phyloP scores from a whole-genome alignment of 208 protist genomes.

The Borovskyia barvae region DNA sequence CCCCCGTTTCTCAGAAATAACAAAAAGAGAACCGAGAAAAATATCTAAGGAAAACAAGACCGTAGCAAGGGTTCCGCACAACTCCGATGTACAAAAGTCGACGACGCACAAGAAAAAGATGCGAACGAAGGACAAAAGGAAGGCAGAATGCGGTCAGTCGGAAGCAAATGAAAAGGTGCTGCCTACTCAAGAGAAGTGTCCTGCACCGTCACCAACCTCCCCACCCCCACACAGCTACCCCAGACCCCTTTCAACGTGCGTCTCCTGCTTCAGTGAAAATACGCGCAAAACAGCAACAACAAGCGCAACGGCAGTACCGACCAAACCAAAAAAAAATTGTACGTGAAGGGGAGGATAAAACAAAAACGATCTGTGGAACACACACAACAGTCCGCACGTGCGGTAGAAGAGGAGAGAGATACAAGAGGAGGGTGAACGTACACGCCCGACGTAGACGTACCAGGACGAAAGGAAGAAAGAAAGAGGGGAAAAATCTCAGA shows the following conservation, averaged over 20 bases:
- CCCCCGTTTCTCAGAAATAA: no score
- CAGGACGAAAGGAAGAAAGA: constrained; percentile 1
- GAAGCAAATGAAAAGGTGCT: no score
- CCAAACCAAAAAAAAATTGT: no score
- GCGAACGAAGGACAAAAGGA: not conserved
- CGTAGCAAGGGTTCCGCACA: not conserved
- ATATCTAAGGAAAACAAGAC: not conserved
- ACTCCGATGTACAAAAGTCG: not conserved
- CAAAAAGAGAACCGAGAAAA: no score
- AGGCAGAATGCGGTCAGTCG: not conserved
- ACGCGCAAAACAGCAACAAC: no score
- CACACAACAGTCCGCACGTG: not conserved
- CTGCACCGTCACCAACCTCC: no score
- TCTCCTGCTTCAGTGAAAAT: no score
- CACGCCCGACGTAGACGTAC: constrained; percentile 1
- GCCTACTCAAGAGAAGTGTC: no score
- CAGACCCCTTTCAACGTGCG: no score
- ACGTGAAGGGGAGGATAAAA: not conserved
- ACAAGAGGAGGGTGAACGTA: constrained; percentile 3
- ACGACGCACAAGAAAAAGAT: not conserved
- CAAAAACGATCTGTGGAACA: not conserved
- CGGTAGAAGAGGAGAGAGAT: not conserved
- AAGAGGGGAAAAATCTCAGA: no score
- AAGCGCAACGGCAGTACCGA: no score
- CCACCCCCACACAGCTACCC: no score